Percentiles rank a stretch among this genome's conserved stretches.
Evolutionary conservation across 2,329 filamentous ascomycete genomes (phyloP).

Genomic region (Coniochaeta ligniaria): DNA sequence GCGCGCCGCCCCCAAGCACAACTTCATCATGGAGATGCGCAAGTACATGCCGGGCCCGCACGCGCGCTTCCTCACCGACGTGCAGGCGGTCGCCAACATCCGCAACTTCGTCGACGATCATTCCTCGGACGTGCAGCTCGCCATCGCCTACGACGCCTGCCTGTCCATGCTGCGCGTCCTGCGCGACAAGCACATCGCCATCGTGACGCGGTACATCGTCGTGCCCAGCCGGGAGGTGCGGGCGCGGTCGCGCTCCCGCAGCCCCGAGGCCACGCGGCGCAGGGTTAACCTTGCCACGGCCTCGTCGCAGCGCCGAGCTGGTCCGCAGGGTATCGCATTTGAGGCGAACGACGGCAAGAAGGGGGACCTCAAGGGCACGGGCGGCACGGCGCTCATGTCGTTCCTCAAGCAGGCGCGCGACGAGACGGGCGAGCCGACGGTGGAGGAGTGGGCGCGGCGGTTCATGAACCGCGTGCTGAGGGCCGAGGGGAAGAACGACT

Average conservation of each 20-base stretch:
- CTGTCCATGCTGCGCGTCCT: constrained; percentile 63
- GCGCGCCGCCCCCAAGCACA: constrained; percentile 55
- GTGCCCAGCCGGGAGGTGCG: constrained; percentile 73
- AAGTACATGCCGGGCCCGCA: constrained; percentile 94
- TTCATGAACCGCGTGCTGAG: constrained; percentile 49
- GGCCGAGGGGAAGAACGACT: constrained; percentile 44
- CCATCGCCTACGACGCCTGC: constrained; percentile 83
- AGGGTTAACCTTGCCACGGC: constrained; percentile 55
- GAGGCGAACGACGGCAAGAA: constrained; percentile 25
- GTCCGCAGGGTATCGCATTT: constrained; percentile 18
- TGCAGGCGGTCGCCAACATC: constrained; percentile 76
- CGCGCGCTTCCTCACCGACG: constrained; percentile 78
- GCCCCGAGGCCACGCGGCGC: constrained; percentile 42
- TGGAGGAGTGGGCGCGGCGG: constrained; percentile 55
- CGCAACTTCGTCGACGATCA: constrained; percentile 67
- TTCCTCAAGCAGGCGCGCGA: constrained; percentile 96
- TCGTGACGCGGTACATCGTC: constrained; percentile 94
- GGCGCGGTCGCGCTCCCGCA: constrained; percentile 53
- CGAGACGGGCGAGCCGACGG: constrained; percentile 88
- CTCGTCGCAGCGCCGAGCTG: constrained; percentile 23
- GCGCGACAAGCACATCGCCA: constrained; percentile 91
- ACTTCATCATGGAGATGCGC: constrained; percentile 96
- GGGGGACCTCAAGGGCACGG: constrained; percentile 74
- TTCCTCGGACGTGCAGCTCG: constrained; percentile 57
- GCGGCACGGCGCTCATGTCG: constrained; percentile 86